A percentile compares a stretch with the other conserved stretches of the same genome.
phyloP scores from a whole-genome alignment of 495 filamentous ascomycete genomes.

The Penicillium tannophilum region DNA sequence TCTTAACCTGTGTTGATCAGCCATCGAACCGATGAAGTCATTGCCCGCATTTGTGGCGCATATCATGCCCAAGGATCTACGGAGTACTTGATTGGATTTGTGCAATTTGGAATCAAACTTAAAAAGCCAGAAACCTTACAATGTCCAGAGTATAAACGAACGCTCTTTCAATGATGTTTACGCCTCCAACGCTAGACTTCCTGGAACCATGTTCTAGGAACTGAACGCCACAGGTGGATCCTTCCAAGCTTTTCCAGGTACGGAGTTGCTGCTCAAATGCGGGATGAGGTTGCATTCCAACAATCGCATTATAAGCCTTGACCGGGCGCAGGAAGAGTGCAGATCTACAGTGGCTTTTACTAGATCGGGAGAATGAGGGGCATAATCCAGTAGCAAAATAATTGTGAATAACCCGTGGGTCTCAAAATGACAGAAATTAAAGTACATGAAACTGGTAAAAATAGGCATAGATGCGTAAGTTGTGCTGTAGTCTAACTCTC shows the following conservation, averaged over 20 bases:
- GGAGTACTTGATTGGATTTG: background rate
- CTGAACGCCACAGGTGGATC: constrained; percentile 9
- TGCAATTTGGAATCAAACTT: background rate
- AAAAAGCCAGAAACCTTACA: background rate
- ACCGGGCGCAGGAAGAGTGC: background rate
- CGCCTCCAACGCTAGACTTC: background rate
- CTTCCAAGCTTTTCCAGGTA: background rate
- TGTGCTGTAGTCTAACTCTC: constrained; percentile 18
- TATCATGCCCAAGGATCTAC: background rate
- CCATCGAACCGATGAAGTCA: constrained; percentile 26
- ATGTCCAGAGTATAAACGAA: background rate
- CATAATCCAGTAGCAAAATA: background rate
- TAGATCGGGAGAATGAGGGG: constrained; percentile 2
- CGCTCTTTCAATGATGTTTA: background rate
- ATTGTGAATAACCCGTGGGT: background rate
- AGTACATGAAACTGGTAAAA: background rate
- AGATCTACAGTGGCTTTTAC: constrained; percentile 3
- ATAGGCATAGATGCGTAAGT: constrained; percentile 9
- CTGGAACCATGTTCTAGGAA: constrained; percentile 3
- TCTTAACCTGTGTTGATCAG: constrained; percentile 16
- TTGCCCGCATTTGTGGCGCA: constrained; percentile 16
- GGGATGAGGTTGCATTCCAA: constrained; percentile 13
- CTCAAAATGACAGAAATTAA: background rate
- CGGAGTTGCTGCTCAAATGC: constrained; percentile 3
- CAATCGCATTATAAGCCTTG: background rate